Base-by-base conservation (phyloP, 352 stramenopile species). In the Phytophthora hibernalis region DNA sequence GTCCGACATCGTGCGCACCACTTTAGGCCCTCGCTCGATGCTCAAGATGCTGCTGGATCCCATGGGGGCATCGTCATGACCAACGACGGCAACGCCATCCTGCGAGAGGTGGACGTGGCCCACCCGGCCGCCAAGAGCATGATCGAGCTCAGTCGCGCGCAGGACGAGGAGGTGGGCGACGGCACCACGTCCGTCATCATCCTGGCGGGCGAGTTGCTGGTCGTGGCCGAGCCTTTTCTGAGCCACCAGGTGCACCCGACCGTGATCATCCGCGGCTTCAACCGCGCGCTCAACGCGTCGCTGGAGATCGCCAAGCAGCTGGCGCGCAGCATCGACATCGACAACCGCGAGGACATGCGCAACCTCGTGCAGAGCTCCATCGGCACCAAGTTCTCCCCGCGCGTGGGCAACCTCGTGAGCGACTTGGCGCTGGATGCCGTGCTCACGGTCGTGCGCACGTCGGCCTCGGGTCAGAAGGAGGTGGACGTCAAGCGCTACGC, bases 151-250 rank as follows among this genome's bases (percentile, higher is more conserved):
- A 98, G 87, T 60, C 84, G 97, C 45, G 97, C 97, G 7, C 98
- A 99, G 82, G 98, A 99, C 79, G 98, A 99, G 78, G 98, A 99
- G 82, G 98, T 99, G 18, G 98, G 98, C 40, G 98, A 99, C 78
- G 98, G 98, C 61, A 99, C 98, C 28, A 99, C 98, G n/a, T 99
- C 95, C 31, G 98, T 99, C 44, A 99, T 99, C 82, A 99, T 99
- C 56, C 82, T 99, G 42, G 91, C 97, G 6, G 98, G 98, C 30
- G 98, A 99, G 80, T 93, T 99, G 70, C 83, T 99, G 42, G 84
- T 97, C 5, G 87, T 98, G 26, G 97, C 98, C 2, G 97, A 99
- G 83, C 97, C 96, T 1, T 99, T 99, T 70, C 75, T 99, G 54
- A 78, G 83, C 56, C 85, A 97, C 68, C 98, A 98, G 70, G 91